Evolutionary conservation across 306 rosid species (phyloP), one percentile per base, ranked within the genome.

Genomic region (Vigna mungo): DNA sequence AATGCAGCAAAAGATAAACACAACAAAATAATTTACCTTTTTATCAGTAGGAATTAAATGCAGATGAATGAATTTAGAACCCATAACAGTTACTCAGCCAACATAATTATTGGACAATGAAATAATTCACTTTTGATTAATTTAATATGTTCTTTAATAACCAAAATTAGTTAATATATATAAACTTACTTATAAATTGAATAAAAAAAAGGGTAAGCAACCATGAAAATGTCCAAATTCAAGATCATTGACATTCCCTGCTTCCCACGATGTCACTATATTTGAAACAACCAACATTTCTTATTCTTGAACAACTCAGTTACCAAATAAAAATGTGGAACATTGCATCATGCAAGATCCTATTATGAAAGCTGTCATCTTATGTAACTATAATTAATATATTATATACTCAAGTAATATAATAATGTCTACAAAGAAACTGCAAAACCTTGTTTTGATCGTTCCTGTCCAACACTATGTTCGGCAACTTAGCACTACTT

Each of bases 241-340:
- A 65, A 43, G 15, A 23, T 76, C 65, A 74, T 81, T 78, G 84
- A 82, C 84, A 75, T 84, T 79, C 85, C 69, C 80, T 80, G 84
- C 80, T 56, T 70, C 74, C 82, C 80, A 64, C 82, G 69, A 82
- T 51, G 85, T 37, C 54, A 41, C 72, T 9, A 53, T 39, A 32
- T 63, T 59, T 62, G 41, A 60, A 23, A 55, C 74, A 80, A 18
- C 69, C 41, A 17, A 21, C 60, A 47, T 30, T 60, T 61, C 34
- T 68, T 53, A 72, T 51, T 68, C 68, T 39, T 41, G 16, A 54
- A 76, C 86, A 71, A 76, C 82, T 65, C 83, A 64, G 20, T 58
- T 21, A 55, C 41, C 70, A 72, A 59, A 21, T 30, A 62, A 61
- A 15, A 81, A 68, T 54, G n/a, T 12, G 59, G 23, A 84, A 71